Conservation (phyloP, 1,139 yeast genomes). For the Groenewaldozyma auringiensis region DNA sequence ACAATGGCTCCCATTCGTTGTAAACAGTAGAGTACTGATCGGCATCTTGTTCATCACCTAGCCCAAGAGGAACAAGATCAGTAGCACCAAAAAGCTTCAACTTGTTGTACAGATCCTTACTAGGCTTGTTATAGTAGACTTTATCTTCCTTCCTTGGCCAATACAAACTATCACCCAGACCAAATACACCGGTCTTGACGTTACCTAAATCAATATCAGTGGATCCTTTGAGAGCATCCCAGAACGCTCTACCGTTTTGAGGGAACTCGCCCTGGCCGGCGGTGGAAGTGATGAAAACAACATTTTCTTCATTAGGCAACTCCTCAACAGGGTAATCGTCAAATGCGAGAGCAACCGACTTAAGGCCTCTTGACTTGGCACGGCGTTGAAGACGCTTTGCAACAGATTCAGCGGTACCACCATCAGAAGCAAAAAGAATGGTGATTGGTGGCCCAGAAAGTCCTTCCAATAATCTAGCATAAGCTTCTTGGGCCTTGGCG, state of each 20-base stretch:
- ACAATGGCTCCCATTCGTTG: constrained; percentile 71
- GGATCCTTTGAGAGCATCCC: constrained; percentile 73
- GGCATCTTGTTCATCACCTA: constrained; percentile 96
- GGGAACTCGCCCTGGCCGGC: constrained; percentile 99
- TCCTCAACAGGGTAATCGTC: constrained; percentile 81
- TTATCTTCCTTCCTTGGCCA: constrained; percentile 98
- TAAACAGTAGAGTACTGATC: constrained; percentile 92
- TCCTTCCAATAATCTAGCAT: constrained; percentile 69
- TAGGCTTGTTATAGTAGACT: constrained; percentile 91
- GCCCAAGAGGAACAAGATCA: constrained; percentile 65
- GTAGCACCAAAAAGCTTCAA: constrained; percentile 65
- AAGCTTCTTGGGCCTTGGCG: constrained; percentile 69
- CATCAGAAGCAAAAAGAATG: constrained; percentile 88
- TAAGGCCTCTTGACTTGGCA: constrained; percentile 80
- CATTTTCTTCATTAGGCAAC: constrained; percentile 69
- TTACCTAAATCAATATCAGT: constrained; percentile 67
- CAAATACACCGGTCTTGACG: constrained; percentile 70
- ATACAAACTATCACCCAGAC: constrained; percentile 88
- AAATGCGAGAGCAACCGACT: constrained; percentile 69
- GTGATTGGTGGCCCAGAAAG: constrained; percentile 90
- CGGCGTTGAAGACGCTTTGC: constrained; percentile 79
- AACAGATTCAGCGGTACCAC: constrained; percentile 82
- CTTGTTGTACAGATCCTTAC: constrained; percentile 60
- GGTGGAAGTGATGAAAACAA: constrained; percentile 77
- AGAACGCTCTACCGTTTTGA: constrained; percentile 82